A percentile compares a stretch with the other conserved stretches of the same genome.
phyloP scores from a whole-genome alignment of 768 basidiomycete species.

The Tricholoma bakamatsutake region DNA sequence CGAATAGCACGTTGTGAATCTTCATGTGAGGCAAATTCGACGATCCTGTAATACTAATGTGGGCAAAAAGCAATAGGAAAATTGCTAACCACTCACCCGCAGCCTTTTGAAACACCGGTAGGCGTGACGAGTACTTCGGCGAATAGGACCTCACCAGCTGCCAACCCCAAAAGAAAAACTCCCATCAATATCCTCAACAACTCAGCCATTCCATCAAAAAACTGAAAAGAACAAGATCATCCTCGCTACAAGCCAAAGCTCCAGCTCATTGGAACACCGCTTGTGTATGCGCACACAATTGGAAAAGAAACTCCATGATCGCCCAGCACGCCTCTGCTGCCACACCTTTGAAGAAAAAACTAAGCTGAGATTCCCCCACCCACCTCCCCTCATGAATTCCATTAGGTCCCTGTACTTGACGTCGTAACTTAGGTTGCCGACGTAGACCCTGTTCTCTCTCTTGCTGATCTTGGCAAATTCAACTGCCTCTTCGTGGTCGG shows the following conservation, averaged over 20 bases:
- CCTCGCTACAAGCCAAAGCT: constrained; percentile 34
- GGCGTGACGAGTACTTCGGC: constrained; percentile 98
- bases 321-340: constrained; percentile 18
- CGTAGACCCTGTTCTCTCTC: constrained; percentile 97
- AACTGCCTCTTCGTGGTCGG: constrained; percentile 87
- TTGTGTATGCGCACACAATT: constrained; percentile 11
- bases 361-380: constrained; percentile 74
- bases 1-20: constrained; percentile 86
- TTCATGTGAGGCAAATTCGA: constrained; percentile 88
- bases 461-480: constrained; percentile 96
- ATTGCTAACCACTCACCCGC: constrained; percentile 68
- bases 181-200: constrained; percentile 87
- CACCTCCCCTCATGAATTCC: constrained; percentile 99
- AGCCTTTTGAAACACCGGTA: constrained; percentile 95
- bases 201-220: constrained; percentile 49
- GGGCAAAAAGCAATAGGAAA: constrained; percentile 7
- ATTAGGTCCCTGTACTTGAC: constrained; percentile 98
- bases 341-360: constrained; percentile 38
- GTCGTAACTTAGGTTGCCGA: constrained; percentile 98
- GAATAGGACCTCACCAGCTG: constrained; percentile 99
- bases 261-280: constrained; percentile 28
- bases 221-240: constrained; percentile 30
- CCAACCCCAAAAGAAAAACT: constrained; percentile 84
- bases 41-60: constrained; percentile 56
- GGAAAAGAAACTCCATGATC: constrained; percentile 17